Evolutionary conservation across 2,329 filamentous ascomycete genomes (phyloP).

Genomic region (Diaporthe amygdali): DNA sequence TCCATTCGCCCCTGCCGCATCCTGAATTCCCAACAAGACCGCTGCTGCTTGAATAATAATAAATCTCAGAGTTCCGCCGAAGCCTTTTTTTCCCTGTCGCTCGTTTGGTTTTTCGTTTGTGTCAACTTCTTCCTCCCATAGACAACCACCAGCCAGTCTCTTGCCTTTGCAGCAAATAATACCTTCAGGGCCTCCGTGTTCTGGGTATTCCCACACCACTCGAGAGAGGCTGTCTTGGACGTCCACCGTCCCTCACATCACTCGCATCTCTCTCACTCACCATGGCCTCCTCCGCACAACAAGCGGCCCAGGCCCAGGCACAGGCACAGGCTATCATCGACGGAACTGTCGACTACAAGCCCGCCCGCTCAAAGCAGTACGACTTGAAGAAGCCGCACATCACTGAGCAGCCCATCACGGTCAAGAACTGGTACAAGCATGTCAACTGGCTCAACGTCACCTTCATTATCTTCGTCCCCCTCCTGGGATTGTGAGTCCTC

Average conservation of each 20-base stretch:
- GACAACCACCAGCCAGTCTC: not conserved
- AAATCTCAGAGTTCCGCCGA: not conserved
- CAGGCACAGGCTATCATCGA: conserved; percentile 53
- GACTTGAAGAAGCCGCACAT: conserved; percentile 80
- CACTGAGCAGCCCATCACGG: conserved; percentile 80
- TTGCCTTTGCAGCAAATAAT: not conserved
- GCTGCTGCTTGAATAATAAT: conserved; percentile 1
- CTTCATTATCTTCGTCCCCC: conserved; percentile 79
- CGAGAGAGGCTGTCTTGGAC: conserved; percentile 11
- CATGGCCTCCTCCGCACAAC: conserved; percentile 44
- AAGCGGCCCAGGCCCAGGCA: conserved; percentile 41
- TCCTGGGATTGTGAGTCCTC: conserved; percentile 62
- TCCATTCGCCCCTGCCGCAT: conserved; percentile 17
- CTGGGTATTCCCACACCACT: not conserved
- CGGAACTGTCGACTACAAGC: conserved; percentile 62
- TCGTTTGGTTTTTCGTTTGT: not conserved
- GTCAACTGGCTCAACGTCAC: conserved; percentile 91
- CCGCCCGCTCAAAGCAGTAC: conserved; percentile 47
- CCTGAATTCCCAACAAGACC: conserved; percentile 13
- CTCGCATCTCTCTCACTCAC: conserved; percentile 15
- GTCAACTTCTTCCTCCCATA: not conserved
- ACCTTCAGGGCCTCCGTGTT: not conserved
- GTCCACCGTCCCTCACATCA: conserved; percentile 2
- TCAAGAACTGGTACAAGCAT: conserved; percentile 87
- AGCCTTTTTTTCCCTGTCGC: not conserved